These are phyloP conservation scores for Trichoderma hamatum DNA, from an alignment of 2,329 filamentous ascomycete species.

Conservation along the genomic window DNA sequence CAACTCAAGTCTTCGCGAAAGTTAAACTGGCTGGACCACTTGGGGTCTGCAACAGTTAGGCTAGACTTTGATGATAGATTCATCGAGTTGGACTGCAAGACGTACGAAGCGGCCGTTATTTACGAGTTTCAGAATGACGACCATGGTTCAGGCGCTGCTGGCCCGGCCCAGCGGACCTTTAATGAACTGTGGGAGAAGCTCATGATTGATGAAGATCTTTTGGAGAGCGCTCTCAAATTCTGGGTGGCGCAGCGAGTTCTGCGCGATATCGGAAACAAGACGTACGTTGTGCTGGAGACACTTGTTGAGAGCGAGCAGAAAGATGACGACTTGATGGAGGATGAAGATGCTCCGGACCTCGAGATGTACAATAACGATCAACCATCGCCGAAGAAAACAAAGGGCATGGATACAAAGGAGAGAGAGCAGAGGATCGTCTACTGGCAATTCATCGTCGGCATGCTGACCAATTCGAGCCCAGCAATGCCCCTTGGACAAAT, in stretches of 20 bases:
- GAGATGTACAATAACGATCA: conserved; percentile 36
- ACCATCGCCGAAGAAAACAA: conserved; percentile 54
- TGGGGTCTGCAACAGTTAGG: conserved; percentile 79
- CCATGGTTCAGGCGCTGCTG: conserved; percentile 38
- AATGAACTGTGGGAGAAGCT: conserved; percentile 60
- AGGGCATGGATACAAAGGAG: conserved; percentile 65
- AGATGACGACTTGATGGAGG: conserved; percentile 38
- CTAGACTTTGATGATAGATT: conserved; percentile 81
- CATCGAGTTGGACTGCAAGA: conserved; percentile 71
- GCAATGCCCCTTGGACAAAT: conserved; percentile 81
- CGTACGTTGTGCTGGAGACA: conserved; percentile 70
- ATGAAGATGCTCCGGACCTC: conserved; percentile 34
- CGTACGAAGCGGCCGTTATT: conserved; percentile 87
- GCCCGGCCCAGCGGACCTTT: conserved; percentile 49
- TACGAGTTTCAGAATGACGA: conserved; percentile 69
- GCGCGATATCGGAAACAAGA: conserved; percentile 55
- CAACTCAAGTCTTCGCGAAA: conserved; percentile 80
- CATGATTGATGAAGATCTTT: conserved; percentile 73
- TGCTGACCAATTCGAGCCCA: conserved; percentile 87
- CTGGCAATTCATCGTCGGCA: conserved; percentile 89
- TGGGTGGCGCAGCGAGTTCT: conserved; percentile 73
- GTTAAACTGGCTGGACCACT: conserved; percentile 82
- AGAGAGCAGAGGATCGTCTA: conserved; percentile 67
- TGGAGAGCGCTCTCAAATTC: conserved; percentile 68
- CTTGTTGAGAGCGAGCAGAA: conserved; percentile 51